Percentiles rank a stretch among this genome's conserved stretches.
Conservation (phyloP, 2,329 filamentous ascomycete genomes). For the Phialophora macrospora region DNA sequence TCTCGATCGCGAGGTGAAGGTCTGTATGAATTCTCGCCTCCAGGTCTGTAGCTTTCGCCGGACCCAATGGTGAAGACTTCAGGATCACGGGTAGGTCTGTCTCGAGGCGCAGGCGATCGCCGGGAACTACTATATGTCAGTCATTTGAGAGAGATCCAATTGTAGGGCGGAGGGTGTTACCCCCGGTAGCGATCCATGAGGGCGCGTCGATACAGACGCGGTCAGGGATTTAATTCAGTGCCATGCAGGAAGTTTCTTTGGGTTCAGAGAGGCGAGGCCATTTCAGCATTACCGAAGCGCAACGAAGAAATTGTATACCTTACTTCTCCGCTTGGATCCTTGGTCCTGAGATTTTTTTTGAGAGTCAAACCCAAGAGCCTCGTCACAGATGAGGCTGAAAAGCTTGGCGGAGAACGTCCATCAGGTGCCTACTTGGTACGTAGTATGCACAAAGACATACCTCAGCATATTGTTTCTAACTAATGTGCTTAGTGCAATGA, state of each 20-base stretch:
- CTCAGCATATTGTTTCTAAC: neutral
- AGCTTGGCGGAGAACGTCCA: neutral
- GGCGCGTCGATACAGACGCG: neutral
- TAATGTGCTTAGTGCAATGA: neutral
- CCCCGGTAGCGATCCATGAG: constrained; percentile 34
- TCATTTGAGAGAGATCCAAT: constrained; percentile 2
- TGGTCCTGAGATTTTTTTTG: neutral
- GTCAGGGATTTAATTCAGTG: neutral
- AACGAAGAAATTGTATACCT: neutral
- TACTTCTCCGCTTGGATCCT: neutral
- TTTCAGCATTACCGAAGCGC: constrained; percentile 1
- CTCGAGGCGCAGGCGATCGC: constrained; percentile 33
- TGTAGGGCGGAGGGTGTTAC: constrained; percentile 18
- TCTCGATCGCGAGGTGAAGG: constrained; percentile 34
- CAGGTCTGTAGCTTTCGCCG: constrained; percentile 41
- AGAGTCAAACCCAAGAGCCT: neutral
- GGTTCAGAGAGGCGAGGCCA: neutral
- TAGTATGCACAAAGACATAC: neutral
- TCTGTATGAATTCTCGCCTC: constrained; percentile 38
- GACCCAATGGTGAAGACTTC: constrained; percentile 39
- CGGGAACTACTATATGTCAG: constrained; percentile 30
- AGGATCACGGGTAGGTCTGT: constrained; percentile 35
- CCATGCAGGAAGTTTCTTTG: neutral
- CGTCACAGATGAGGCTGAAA: neutral
- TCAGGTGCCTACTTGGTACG: neutral